A percentile compares a stretch with the other conserved stretches of the same genome.
Conservation (phyloP, 2,329 filamentous ascomycete genomes). For the Colletotrichum tanaceti region DNA sequence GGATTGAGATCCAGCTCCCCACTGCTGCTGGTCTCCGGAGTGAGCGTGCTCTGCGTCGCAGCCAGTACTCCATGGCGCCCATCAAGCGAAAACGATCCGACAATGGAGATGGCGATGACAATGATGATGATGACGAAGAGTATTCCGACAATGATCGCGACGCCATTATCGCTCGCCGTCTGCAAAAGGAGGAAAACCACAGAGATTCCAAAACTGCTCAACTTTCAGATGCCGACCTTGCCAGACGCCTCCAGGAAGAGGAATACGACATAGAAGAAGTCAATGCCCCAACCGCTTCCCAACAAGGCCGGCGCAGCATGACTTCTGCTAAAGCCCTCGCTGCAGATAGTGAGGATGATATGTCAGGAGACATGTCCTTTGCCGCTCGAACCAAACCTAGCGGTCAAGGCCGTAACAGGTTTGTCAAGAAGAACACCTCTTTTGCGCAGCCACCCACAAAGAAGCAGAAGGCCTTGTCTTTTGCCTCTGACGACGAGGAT, state of each 20-base stretch:
- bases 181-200: conserved; percentile 51
- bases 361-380: conserved; percentile 23
- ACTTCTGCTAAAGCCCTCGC: background rate
- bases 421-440: conserved; percentile 48
- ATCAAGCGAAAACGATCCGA: conserved; percentile 57
- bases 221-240: conserved; percentile 47
- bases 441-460: conserved; percentile 40
- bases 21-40: conserved; percentile 52
- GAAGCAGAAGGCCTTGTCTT: conserved; percentile 30
- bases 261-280: conserved; percentile 44
- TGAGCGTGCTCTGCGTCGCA: conserved; percentile 59
- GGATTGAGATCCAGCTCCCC: conserved; percentile 52
- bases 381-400: conserved; percentile 39
- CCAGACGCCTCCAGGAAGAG: conserved; percentile 51
- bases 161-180: conserved; percentile 49
- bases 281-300: background rate
- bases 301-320: conserved; percentile 5
- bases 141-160: conserved; percentile 42
- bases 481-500: conserved; percentile 38
- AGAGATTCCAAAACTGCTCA: conserved; percentile 26
- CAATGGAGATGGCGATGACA: conserved; percentile 56
- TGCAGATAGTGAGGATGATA: conserved; percentile 25
- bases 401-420: conserved; percentile 41
- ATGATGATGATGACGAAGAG: conserved; percentile 56
- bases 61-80: conserved; percentile 60